phyloP scores from a whole-genome alignment of 106 monocot genomes.

The Dioscorea alata region DNA sequence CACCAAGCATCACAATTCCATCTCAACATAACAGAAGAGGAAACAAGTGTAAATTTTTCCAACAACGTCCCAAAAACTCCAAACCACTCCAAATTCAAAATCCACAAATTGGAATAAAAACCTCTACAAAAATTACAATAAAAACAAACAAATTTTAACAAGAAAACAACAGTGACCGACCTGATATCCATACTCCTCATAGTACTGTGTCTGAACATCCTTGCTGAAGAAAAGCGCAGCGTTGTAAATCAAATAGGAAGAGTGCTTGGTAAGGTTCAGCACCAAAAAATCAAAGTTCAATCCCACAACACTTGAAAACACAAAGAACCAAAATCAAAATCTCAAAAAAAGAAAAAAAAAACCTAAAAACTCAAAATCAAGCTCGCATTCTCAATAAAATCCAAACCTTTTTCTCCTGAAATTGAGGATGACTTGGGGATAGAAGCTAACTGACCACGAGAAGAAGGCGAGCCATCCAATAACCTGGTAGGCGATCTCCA shows the following conservation, averaged over 20 bases:
- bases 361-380: conserved; percentile 1
- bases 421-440: conserved; percentile 90
- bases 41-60: too few relatives aligned
- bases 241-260: conserved; percentile 72
- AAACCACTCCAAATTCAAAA: too few relatives aligned
- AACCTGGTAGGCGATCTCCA: conserved; percentile 61
- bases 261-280: conserved; percentile 67
- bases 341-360: not conserved
- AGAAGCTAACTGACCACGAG: conserved; percentile 94
- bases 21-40: too few relatives aligned
- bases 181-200: conserved; percentile 61
- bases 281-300: conserved; percentile 87
- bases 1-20: too few relatives aligned
- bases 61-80: too few relatives aligned
- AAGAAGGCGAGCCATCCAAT: conserved; percentile 88
- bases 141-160: not conserved
- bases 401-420: conserved; percentile 72
- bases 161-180: conserved; percentile 25
- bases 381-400: conserved; percentile 5
- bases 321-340: not conserved
- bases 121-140: not conserved
- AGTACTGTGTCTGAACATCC: conserved; percentile 56
- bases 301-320: conserved; percentile 80
- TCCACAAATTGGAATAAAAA: not conserved
- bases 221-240: conserved; percentile 63